Evolutionary conservation across 1,284 basidiomycete genomes (phyloP).

Genomic region (Tilletia horrida): DNA sequence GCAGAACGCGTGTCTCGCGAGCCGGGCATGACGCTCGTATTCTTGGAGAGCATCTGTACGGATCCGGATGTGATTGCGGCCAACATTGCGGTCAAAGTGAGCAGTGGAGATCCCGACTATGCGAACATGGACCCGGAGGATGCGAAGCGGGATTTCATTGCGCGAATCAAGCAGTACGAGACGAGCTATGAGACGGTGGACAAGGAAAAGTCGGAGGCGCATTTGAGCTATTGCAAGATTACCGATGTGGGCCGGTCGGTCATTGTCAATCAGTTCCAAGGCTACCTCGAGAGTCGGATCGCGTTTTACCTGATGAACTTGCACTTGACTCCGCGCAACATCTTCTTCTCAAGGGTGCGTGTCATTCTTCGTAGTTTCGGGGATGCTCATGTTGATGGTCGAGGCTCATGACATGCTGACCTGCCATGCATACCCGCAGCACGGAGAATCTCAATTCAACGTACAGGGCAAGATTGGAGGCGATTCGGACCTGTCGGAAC

Average conservation of each 20-base stretch:
- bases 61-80: slow-evolving; percentile 90
- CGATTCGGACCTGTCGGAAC: slow-evolving; percentile 78
- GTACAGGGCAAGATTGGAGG: slow-evolving; percentile 96
- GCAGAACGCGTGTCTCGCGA: slow-evolving; percentile 77
- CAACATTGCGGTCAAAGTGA: slow-evolving; percentile 92
- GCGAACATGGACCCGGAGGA: slow-evolving; percentile 78
- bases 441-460: slow-evolving; percentile 97
- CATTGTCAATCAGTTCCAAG: slow-evolving; percentile 57
- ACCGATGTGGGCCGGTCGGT: slow-evolving; percentile 55
- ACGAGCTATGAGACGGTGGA: slow-evolving; percentile 88
- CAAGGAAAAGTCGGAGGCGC: slow-evolving; percentile 65
- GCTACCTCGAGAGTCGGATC: slow-evolving; percentile 91
- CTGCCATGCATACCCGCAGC: too few relatives aligned
- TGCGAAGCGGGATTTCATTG: slow-evolving; percentile 84
- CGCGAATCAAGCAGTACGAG: slow-evolving; percentile 89
- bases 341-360: slow-evolving; percentile 87
- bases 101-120: slow-evolving; percentile 96
- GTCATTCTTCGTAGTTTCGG: neutral
- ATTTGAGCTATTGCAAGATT: slow-evolving; percentile 57
- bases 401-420: too few relatives aligned
- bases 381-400: too few relatives aligned
- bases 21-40: slow-evolving; percentile 83
- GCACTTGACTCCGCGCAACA: slow-evolving; percentile 91
- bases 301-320: slow-evolving; percentile 97
- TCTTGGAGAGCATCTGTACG: slow-evolving; percentile 90